Evolutionary conservation across 139 green algal genomes (phyloP).

Genomic region (Tetradesmus lagerheimii): DNA sequence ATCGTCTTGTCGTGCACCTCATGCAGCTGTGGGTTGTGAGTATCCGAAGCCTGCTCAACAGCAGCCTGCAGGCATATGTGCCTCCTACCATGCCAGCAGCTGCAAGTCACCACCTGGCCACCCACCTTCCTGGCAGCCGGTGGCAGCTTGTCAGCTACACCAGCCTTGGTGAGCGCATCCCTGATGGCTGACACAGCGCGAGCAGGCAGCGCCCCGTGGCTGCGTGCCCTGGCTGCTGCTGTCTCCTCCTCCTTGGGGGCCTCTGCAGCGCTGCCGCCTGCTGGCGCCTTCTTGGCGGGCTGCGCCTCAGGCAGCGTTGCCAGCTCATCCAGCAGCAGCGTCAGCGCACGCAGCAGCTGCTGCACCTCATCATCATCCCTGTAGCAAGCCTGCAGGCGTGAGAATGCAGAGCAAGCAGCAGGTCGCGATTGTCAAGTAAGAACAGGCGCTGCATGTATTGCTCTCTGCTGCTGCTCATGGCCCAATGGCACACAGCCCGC

Average conservation of each 20-base stretch:
- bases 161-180: constrained; percentile 7
- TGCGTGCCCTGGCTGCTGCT: not conserved
- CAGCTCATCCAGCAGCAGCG: constrained; percentile 21
- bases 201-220: not conserved
- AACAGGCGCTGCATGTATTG: not conserved
- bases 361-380: constrained; percentile 50
- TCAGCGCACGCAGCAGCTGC: constrained; percentile 31
- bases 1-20: too few species aligned
- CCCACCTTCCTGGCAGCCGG: constrained; percentile 18
- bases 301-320: not conserved
- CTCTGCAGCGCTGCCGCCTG: not conserved
- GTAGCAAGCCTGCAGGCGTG: not conserved
- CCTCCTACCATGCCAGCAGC: not conserved
- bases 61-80: too few species aligned
- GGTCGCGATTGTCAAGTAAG: not conserved
- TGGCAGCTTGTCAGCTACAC: constrained; percentile 33
- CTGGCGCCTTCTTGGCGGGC: constrained; percentile 1
- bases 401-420: not conserved
- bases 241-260: not conserved
- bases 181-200: not conserved
- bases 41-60: too few species aligned
- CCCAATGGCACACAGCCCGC: not conserved
- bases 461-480: too few species aligned
- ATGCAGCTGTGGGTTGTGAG: too few species aligned
- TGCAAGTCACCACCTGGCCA: not conserved